Evolutionary conservation across 768 basidiomycete species (phyloP).

Genomic region (Podaxis mareebaensis): DNA sequence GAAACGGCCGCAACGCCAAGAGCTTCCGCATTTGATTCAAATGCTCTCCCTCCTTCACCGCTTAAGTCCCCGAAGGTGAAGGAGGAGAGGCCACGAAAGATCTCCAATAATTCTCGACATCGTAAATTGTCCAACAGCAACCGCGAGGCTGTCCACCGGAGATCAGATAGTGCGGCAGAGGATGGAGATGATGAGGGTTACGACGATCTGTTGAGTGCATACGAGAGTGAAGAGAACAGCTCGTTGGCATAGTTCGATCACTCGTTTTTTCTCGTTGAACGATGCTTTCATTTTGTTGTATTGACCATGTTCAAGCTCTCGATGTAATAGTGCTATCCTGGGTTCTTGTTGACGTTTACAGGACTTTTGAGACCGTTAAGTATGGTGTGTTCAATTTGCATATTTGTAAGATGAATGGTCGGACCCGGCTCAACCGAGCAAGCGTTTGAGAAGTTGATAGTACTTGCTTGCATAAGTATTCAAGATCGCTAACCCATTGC

Average conservation of each 20-base stretch:
- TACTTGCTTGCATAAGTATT: too few species aligned
- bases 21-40: constrained; percentile 47
- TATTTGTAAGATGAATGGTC: too few species aligned
- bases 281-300: not conserved
- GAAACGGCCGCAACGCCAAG: constrained; percentile 60
- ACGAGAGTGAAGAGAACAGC: constrained; percentile 67
- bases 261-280: not conserved
- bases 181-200: constrained; percentile 81
- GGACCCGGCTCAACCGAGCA: too few species aligned
- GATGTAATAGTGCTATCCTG: not conserved
- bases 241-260: not conserved
- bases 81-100: constrained; percentile 31
- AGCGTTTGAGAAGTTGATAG: too few species aligned
- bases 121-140: constrained; percentile 52
- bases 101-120: constrained; percentile 34
- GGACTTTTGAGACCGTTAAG: too few species aligned
- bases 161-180: constrained; percentile 65
- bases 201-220: constrained; percentile 76
- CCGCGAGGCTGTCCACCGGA: constrained; percentile 33
- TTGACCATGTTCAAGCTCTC: not conserved
- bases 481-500: too few species aligned
- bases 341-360: too few species aligned
- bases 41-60: constrained; percentile 30
- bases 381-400: too few species aligned
- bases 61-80: constrained; percentile 28